Conservation (phyloP, 2,329 filamentous ascomycete genomes). For the Bipolaris bicolor region DNA sequence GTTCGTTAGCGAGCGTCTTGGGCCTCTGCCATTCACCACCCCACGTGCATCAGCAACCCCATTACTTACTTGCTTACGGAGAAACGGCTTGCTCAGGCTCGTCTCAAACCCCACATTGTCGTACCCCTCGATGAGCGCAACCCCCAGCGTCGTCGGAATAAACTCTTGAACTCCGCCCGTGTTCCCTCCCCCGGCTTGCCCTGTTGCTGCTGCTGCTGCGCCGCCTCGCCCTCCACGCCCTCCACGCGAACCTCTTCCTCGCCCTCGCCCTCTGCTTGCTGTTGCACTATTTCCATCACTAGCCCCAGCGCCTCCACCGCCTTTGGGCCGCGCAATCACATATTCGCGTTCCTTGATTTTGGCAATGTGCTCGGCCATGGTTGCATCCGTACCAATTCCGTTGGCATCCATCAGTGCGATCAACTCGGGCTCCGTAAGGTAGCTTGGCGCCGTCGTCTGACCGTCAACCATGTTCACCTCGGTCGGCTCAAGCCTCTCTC, state of each 20-base stretch:
- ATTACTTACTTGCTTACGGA: slow-evolving; percentile 76
- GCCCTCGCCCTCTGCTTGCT: slow-evolving; percentile 53
- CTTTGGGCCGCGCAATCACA: slow-evolving; percentile 68
- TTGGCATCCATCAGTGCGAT: slow-evolving; percentile 98
- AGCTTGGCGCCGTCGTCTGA: slow-evolving; percentile 83
- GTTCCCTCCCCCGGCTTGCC: slow-evolving; percentile 49
- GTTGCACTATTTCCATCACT: slow-evolving; percentile 37
- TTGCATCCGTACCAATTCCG: slow-evolving; percentile 96
- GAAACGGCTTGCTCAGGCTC: slow-evolving; percentile 91
- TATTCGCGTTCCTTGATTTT: slow-evolving; percentile 94
- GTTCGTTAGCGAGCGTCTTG: slow-evolving; percentile 16
- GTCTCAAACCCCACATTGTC: slow-evolving; percentile 92
- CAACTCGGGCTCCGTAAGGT: slow-evolving; percentile 92
- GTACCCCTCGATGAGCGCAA: slow-evolving; percentile 92
- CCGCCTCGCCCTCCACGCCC: slow-evolving; percentile 56
- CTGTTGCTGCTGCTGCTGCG: slow-evolving; percentile 32
- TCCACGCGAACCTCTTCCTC: slow-evolving; percentile 43
- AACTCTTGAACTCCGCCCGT: slow-evolving; percentile 75
- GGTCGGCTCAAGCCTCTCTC: slow-evolving; percentile 83
- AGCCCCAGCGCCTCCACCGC: slow-evolving; percentile 35
- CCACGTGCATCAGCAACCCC: background rate
- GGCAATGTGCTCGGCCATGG: slow-evolving; percentile 97
- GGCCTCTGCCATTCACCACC: slow-evolving; percentile 7
- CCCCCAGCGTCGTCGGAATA: slow-evolving; percentile 87
- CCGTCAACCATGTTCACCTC: slow-evolving; percentile 90